Evolutionary conservation across 768 basidiomycete genomes (phyloP), one percentile per base, ranked within the genome.

Genomic region (Trametes sanguinea): DNA sequence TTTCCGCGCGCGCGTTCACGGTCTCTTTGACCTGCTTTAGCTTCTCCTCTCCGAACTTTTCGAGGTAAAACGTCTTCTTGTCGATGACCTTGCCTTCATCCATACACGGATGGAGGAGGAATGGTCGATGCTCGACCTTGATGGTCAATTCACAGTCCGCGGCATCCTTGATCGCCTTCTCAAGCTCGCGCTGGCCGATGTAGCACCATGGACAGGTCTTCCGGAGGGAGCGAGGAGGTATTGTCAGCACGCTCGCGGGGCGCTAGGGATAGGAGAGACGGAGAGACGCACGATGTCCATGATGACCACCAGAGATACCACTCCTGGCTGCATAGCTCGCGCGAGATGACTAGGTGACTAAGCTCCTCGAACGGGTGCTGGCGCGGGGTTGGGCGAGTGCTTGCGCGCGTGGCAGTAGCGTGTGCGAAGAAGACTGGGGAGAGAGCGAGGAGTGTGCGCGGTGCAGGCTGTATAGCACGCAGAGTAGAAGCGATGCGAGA

Each of bases 111-210:
- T 81, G 75, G 37, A 84, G 77, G 39, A 76, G 65, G 74, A 76
- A 84, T 4, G 83, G 83, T 43, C 78, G 72, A 70, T 80, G 78
- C 65, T 82, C 78, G 65, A 81, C 68, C 42, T 78, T 73, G 69
- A 81, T 77, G 17, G 67, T 51, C 13, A 75, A 68, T 60, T 76
- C 70, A 22, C 46, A 54, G 9, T 64, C 63, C 42, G 30, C 57
- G 47, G 68, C 73, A 54, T 72, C 69, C 14, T 74, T 69, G 50
- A 80, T 73, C 35, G 78, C 79, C 33, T 58, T 65, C 61, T 75
- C 68, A 57, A 80, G 69, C 63, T 79, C 79, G 60, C 72, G 72
- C 65, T 74, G 71, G 37, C 75, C 77, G 63, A 79, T 74, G 69
- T 75, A 79, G 69, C 78, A 80, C 77, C 76, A 79, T 46, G 76